Conservation (phyloP, 331 rosid genomes). For the Malus hybrid region DNA sequence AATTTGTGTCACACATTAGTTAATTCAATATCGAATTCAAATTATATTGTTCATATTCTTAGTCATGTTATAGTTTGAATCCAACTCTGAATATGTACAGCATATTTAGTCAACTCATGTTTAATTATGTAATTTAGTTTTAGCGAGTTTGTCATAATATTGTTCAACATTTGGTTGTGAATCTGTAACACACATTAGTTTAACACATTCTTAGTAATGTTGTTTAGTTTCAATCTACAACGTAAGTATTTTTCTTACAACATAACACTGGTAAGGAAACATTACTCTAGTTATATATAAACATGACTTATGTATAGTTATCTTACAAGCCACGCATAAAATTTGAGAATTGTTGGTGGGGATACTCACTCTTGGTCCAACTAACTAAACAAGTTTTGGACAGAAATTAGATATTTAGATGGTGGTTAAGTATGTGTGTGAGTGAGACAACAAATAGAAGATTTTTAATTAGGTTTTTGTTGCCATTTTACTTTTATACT, state of each 20-base stretch:
- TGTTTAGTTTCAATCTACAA: background rate
- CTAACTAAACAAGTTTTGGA: constrained; percentile 18
- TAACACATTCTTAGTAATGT: background rate
- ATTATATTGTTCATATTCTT: background rate
- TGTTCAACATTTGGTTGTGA: too few species aligned
- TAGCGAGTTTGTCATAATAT: background rate
- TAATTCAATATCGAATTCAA: too few species aligned
- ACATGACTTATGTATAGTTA: background rate
- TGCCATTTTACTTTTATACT: constrained; percentile 22
- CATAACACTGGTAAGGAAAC: background rate
- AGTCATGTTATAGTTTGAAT: too few species aligned
- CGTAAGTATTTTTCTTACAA: too few species aligned
- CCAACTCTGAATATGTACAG: background rate
- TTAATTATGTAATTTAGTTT: background rate
- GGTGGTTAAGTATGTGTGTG: constrained; percentile 14
- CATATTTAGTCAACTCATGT: background rate
- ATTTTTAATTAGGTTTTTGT: constrained; percentile 15
- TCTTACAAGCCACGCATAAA: constrained; percentile 50
- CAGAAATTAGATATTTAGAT: background rate
- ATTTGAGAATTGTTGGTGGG: constrained; percentile 1
- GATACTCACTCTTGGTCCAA: constrained; percentile 22
- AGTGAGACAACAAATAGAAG: constrained; percentile 8
- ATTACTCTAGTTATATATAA: background rate
- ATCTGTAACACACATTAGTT: background rate
- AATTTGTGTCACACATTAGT: too few species aligned